Conservation (phyloP, 805 yeast genomes). For the Monosporozyma servazzii region DNA sequence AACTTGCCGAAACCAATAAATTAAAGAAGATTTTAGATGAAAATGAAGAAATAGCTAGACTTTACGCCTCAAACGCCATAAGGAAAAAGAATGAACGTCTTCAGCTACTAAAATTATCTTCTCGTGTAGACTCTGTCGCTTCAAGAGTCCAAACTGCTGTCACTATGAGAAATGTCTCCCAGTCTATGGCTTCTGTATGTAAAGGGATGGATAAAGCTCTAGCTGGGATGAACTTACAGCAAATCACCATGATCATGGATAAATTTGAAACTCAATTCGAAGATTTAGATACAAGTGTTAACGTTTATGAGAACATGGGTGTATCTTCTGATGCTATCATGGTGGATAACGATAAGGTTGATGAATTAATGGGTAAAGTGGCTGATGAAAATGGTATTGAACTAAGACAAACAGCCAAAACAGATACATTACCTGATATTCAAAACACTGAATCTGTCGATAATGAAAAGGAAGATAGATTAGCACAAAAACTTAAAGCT, state of each 20-base stretch:
- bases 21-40: conserved; percentile 53
- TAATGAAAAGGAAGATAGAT: conserved; percentile 74
- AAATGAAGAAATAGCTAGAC: conserved; percentile 75
- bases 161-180: conserved; percentile 91
- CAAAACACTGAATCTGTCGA: conserved; percentile 41
- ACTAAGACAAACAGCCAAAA: conserved; percentile 67
- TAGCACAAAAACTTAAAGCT: conserved; percentile 85
- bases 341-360: conserved; percentile 94
- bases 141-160: conserved; percentile 95
- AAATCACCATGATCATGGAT: conserved; percentile 91
- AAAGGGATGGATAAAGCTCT: conserved; percentile 94
- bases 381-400: conserved; percentile 98
- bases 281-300: conserved; percentile 87
- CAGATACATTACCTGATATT: conserved; percentile 44
- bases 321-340: conserved; percentile 77
- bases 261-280: conserved; percentile 94
- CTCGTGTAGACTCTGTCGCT: conserved; percentile 92
- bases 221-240: conserved; percentile 90
- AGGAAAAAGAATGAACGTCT: conserved; percentile 82
- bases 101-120: conserved; percentile 70
- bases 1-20: conserved; percentile 74
- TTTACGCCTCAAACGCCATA: conserved; percentile 93
- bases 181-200: conserved; percentile 88
- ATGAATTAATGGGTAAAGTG: conserved; percentile 76
- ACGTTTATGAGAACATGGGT: conserved; percentile 87